phyloP scores from a whole-genome alignment of 495 filamentous ascomycete species.

The Aspergillus bertholletiae region DNA sequence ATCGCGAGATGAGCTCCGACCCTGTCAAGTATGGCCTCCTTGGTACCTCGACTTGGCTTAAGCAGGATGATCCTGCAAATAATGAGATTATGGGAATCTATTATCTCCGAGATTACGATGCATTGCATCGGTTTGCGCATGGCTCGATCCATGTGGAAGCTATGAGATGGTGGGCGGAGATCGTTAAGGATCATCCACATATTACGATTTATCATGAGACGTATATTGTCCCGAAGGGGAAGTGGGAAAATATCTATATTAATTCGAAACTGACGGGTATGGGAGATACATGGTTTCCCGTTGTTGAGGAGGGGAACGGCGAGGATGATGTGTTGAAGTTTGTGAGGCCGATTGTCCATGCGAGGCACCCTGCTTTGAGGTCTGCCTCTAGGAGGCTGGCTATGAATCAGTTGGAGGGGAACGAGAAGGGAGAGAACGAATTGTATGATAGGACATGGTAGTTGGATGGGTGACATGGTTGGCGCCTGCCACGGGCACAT shows the following conservation, averaged over 20 bases:
- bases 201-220: conserved; percentile 48
- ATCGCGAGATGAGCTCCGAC: conserved; percentile 12
- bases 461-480: neutral
- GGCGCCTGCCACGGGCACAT: neutral
- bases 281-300: conserved; percentile 13
- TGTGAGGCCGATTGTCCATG: conserved; percentile 1
- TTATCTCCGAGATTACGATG: conserved; percentile 47
- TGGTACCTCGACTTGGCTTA: conserved; percentile 16
- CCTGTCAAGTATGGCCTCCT: conserved; percentile 31
- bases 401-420: neutral
- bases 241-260: conserved; percentile 45
- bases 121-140: conserved; percentile 49
- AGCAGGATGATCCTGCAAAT: conserved; percentile 15
- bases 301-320: neutral
- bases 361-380: neutral
- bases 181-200: conserved; percentile 33
- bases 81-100: conserved; percentile 37
- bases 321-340: neutral
- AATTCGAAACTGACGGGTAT: conserved; percentile 26
- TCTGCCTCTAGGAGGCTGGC: neutral
- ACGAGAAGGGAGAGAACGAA: neutral
- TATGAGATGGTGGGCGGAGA: conserved; percentile 44
- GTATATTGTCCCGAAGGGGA: conserved; percentile 33
- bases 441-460: neutral
- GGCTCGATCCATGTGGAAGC: conserved; percentile 37